Evolutionary conservation across 441 rosid genomes (phyloP).

Genomic region (Daphne laureola): DNA sequence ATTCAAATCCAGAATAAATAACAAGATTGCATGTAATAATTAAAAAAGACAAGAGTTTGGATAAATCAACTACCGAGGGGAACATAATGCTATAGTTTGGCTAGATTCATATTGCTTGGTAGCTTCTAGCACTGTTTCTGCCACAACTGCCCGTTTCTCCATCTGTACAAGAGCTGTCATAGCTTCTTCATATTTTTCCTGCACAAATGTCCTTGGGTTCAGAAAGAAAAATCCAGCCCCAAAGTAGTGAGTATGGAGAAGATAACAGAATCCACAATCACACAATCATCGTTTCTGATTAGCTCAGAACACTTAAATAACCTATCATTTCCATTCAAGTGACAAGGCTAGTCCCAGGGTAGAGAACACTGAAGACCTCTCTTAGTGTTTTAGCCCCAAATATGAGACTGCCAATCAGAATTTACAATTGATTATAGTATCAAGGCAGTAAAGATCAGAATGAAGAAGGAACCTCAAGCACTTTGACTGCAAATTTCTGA

Average conservation of each 20-base stretch:
- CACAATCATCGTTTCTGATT: too few species aligned
- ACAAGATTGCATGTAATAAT: too few species aligned
- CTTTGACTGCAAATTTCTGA: conserved; percentile 37
- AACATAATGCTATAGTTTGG: conserved; percentile 37
- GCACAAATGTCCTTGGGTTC: conserved; percentile 10
- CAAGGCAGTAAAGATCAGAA: not conserved
- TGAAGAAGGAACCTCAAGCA: conserved; percentile 40
- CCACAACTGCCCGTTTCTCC: conserved; percentile 52
- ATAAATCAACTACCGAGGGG: conserved; percentile 30
- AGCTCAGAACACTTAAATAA: too few species aligned
- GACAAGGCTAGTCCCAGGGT: not conserved
- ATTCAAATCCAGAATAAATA: too few species aligned
- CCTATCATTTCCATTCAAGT: too few species aligned
- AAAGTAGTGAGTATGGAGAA: not conserved
- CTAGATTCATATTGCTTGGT: conserved; percentile 49
- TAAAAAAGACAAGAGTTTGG: too few species aligned
- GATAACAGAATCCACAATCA: not conserved
- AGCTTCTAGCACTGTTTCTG: conserved; percentile 53
- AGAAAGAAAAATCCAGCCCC: conserved; percentile 3
- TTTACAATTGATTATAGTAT: too few species aligned
- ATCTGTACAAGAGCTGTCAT: conserved; percentile 32
- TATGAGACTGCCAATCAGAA: not conserved
- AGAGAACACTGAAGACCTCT: not conserved
- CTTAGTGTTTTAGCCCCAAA: conserved; percentile 5
- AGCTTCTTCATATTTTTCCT: conserved; percentile 57